These are phyloP conservation scores for Salvia miltiorrhiza DNA, from an alignment of 257 asterid species.

Conservation along the genomic window DNA sequence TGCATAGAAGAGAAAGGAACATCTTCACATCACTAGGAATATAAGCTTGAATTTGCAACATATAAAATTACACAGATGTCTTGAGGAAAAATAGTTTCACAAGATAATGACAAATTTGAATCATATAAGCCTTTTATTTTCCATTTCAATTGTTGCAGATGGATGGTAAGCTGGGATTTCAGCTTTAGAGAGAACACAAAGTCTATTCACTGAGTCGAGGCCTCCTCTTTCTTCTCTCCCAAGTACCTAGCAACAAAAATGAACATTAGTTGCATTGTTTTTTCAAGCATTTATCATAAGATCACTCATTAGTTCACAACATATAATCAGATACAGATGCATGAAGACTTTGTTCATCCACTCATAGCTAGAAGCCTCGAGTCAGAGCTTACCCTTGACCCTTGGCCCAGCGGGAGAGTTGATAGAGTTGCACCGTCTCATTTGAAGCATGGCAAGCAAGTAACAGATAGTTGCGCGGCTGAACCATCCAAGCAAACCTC, in stretches of 20 bases:
- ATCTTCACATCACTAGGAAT: not conserved
- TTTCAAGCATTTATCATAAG: not conserved
- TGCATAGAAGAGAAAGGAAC: not conserved
- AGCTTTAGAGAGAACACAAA: not conserved
- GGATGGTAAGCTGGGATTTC: not conserved
- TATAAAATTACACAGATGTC: not conserved
- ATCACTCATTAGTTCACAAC: not conserved
- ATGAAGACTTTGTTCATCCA: not conserved
- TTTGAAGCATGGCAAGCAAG: constrained; percentile 92
- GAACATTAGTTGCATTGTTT: not conserved
- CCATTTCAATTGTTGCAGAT: not conserved
- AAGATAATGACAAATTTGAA: not conserved
- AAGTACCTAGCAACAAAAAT: constrained; percentile 22
- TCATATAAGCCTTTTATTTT: not conserved
- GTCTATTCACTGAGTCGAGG: constrained; percentile 21
- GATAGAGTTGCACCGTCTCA: constrained; percentile 86
- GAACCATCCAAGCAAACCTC: constrained; percentile 99
- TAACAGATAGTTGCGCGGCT: constrained; percentile 85
- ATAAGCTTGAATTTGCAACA: not conserved
- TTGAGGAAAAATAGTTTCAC: not conserved
- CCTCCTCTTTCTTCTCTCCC: constrained; percentile 27
- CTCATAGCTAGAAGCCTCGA: not conserved
- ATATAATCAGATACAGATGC: not conserved
- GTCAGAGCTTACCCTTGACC: constrained; percentile 60
- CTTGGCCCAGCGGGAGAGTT: constrained; percentile 87